Evolutionary conservation across 75 land plant genomes (phyloP), one percentile per base, ranked within the genome.

Genomic region (Sequoia sempervirens): DNA sequence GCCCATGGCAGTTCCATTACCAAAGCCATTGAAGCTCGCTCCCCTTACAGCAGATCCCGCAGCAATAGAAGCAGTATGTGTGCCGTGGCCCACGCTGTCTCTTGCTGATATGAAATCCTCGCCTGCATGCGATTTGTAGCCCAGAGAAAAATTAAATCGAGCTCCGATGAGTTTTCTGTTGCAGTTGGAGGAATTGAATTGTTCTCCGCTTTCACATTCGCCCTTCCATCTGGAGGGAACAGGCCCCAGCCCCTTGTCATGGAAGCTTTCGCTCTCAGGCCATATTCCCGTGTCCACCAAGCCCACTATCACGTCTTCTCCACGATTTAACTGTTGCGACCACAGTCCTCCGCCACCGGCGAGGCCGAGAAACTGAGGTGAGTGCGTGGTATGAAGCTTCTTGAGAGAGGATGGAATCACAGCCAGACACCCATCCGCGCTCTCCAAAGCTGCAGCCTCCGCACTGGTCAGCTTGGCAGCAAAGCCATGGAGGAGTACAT

Each of bases 151-250:
- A 45, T n/a, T 43, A 43, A 43, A 88, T 53, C 92, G 80, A 3
- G 97, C 95, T 5, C 97, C 97, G 79, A 95, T 90, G 61, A 95
- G 74, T 85, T 95, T 95, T 37, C 85, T 52, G 84, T 93, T 91
- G 80, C 95, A 93, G 5, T 45, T 23, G n/a, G 68, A 54, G 1
- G 86, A 36, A 10, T 83, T 79, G 70, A 93, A 91, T 17, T 52
- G 81, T 28, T 56, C 28, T 10, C 87, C 85, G 13, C 54, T 81
- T 34, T 86, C 84, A 73, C 94, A 93, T 2, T 69, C 79, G 10
- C 94, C 94, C 82, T 88, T 91, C 94, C 94, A 93, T 30, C 85
- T 83, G 45, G 79, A n/a, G 10, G 93, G 93, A 13, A 93, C 61
- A 32, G 80, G 85, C 1, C 74, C 53, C 74, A 88, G 40, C 34